phyloP scores from a whole-genome alignment of 2,329 filamentous ascomycete species.

The Pseudogymnoascus pannorum region DNA sequence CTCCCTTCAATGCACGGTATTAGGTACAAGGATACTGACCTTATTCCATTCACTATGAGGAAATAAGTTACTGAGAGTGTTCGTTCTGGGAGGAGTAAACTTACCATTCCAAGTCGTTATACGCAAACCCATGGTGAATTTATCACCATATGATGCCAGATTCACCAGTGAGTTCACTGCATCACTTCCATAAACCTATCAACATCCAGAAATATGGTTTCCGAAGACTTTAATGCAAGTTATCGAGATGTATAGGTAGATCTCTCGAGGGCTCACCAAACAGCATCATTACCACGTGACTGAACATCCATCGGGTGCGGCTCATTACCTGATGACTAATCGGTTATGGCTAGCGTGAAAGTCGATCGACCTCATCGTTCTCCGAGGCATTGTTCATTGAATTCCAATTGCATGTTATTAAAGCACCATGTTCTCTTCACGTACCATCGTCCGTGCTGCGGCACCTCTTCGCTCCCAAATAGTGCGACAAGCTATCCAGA shows the following conservation, averaged over 20 bases:
- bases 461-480: conserved; percentile 50
- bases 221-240: not conserved
- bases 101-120: conserved; percentile 84
- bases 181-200: not conserved
- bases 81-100: conserved; percentile 19
- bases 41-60: conserved; percentile 66
- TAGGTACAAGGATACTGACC: conserved; percentile 36
- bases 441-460: conserved; percentile 51
- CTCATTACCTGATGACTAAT: not conserved
- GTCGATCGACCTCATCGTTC: conserved; percentile 1
- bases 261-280: not conserved
- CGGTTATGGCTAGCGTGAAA: conserved; percentile 7
- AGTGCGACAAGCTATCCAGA: conserved; percentile 53
- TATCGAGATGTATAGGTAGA: not conserved
- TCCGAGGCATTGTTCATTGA: conserved; percentile 1
- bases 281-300: not conserved
- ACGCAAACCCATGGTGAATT: conserved; percentile 56
- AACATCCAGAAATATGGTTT: not conserved
- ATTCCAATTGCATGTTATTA: conserved; percentile 9
- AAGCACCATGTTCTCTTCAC: conserved; percentile 56
- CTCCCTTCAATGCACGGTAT: not conserved
- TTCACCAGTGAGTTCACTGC: not conserved
- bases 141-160: not conserved
- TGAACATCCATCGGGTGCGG: not conserved
- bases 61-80: conserved; percentile 15